Base-by-base conservation (phyloP, 225 moss, liverwort and hornwort species). In the Physcomitrium patens region DNA sequence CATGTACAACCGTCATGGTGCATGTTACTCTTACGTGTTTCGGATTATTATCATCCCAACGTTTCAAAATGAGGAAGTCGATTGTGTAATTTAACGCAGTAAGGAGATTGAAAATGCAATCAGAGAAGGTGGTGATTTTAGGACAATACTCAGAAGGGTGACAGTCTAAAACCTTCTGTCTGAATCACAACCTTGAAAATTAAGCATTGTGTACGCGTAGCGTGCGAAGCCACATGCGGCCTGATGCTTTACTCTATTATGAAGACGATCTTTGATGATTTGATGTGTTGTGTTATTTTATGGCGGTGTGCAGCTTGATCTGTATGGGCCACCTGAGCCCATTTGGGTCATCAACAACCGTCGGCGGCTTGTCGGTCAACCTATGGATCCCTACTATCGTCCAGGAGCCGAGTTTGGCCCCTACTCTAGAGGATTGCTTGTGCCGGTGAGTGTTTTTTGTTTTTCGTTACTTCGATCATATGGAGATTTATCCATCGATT, bases 291-390 rank as follows among this genome's bases (percentile, higher is more conserved):
- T 58, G 31, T 9, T 59, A 8, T 24, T 46, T 54, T 37, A 3
- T 65, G 62, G 8, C 7, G 0, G 8, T 43, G 69, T 54, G 77
- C 72, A 86, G 86, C 19, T 37, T 37, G 31, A 37, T 7, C 31
- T 80, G 24, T 83, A 80, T 68, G 77, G 58, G 41, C 58, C 56
- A 53, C 71, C 77, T 47, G 79, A 79, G 70, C 86, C 83, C 20
- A 60, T 78, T 22, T 80, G 37, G 83, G 50, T 80, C 27, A 65
- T 78, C 65, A 76, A 80, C 72, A 72, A 72, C 47, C 74, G 80
- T 16, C 75, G 80, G 27, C 54, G 83, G 52, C 71, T 59, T 60
- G 43, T 79, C n/a, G 79, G 81, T 3, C 65, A 43, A 16, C 8
- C 16, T 56, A 23, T 45, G 16, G 73, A 82, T 65, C 76, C 79